Base-by-base conservation (phyloP, 2,329 filamentous ascomycete genomes). In the Cercospora berteroae region DNA sequence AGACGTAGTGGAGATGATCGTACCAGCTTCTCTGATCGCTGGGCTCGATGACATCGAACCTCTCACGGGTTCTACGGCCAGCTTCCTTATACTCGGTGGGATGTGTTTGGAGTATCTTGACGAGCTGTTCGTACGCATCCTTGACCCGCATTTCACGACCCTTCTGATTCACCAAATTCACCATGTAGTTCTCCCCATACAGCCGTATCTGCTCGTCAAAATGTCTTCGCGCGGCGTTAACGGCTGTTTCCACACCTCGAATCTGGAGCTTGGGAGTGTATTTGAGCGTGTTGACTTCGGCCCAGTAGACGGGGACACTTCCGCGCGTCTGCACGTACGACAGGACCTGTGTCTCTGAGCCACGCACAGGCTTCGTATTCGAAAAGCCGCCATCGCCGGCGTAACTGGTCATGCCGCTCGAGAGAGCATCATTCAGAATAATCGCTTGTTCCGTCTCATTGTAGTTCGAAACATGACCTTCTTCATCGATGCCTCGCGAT, bases 391-490 rank as follows among this genome's bases (percentile, higher is more conserved):
- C 85, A 73, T 90, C 90, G 63, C 92, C 91, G 60, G 90, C 90
- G 79, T 92, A 97, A 6, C 93, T 94, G 48, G 91, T 89, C 52
- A 95, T 81, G 0, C 90, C 90, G 66, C 88, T 88, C 3, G 85
- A 85, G 58, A 87, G 85, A 64, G 83, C 86, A 79, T 98, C 95
- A 75, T 98, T 98, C 73, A 98, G 81, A 42, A 99, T 88, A 68
- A 97, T 85, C 36, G 95, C 85, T 78, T 99, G 95, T 78, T 99
- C 95, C 0, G 95, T 98, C 83, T 99, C 95, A 77, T 99, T 99
- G 85, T 94, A 99, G 79, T 99, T 99, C 72, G 95, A 93, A n/a
- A 95, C 95, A 78, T 98, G 89, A 25, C 95, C 95, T 69, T 95
- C 85, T 71, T 97, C 94, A 77, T 99, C 94, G 57, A 98, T 88